Evolutionary conservation across 2,329 filamentous ascomycete species (phyloP).

Genomic region (Pseudogymnoascus sp.): DNA sequence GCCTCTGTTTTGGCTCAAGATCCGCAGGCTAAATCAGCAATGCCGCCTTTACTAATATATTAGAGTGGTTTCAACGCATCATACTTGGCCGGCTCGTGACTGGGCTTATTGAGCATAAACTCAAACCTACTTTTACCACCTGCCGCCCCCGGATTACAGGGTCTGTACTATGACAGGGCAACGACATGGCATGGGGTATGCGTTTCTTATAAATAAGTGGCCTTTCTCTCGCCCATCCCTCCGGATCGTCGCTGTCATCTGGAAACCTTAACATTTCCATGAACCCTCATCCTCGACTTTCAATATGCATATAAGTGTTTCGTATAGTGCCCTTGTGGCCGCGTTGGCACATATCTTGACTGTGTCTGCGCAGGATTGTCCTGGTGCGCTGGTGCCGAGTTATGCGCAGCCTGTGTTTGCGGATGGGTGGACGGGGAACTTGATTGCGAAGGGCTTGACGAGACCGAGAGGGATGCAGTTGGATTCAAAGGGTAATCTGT

Average conservation of each 20-base stretch:
- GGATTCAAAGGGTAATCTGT: conserved; percentile 25
- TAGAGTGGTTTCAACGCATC: neutral
- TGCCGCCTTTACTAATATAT: neutral
- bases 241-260: neutral
- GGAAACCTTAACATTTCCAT: neutral
- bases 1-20: neutral
- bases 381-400: conserved; percentile 10
- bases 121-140: neutral
- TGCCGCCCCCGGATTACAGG: neutral
- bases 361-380: neutral
- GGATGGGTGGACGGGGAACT: conserved; percentile 23
- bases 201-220: neutral
- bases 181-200: no score
- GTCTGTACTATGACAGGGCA: neutral
- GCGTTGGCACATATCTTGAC: neutral
- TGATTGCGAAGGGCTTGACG: conserved; percentile 22
- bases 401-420: conserved; percentile 20
- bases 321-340: neutral
- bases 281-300: neutral
- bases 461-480: conserved; percentile 26
- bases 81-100: neutral
- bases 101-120: neutral
- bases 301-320: neutral
- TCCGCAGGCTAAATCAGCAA: neutral
- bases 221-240: neutral